A percentile compares a stretch with the other conserved stretches of the same genome.
These are phyloP conservation scores for Acephala macrosclerotiorum DNA, from an alignment of 2,329 filamentous ascomycete species.

Conservation along the genomic window DNA sequence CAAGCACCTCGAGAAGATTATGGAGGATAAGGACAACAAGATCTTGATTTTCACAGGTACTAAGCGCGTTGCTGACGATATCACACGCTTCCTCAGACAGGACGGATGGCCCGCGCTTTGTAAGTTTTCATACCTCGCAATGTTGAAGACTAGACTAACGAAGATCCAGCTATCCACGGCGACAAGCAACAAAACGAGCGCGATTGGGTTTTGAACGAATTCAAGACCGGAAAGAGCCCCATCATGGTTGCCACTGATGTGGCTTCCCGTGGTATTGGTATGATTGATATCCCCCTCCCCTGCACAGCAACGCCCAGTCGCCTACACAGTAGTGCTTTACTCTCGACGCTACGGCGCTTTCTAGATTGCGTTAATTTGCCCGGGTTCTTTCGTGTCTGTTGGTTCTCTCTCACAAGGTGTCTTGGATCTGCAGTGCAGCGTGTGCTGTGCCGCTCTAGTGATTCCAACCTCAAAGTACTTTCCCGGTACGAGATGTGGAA, in stretches of 20 bases:
- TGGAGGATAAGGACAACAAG: constrained; percentile 97
- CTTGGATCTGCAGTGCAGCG: constrained; percentile 84
- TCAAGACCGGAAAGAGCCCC: constrained; percentile 99
- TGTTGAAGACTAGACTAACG: constrained; percentile 55
- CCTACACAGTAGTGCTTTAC: constrained; percentile 78
- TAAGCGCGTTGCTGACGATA: constrained; percentile 97
- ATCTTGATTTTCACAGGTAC: constrained; percentile 91
- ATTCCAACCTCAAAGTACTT: constrained; percentile 76
- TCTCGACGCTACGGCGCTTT: constrained; percentile 88
- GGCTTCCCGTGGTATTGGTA: constrained; percentile 99
- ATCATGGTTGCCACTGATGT: constrained; percentile 99
- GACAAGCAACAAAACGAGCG: constrained; percentile 99
- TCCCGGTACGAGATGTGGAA: constrained; percentile 76
- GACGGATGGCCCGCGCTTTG: constrained; percentile 97
- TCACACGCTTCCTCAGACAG: constrained; percentile 95
- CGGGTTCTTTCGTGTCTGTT: constrained; percentile 84
- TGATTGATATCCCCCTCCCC: constrained; percentile 72
- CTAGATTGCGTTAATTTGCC: constrained; percentile 90
- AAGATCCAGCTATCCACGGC: constrained; percentile 83
- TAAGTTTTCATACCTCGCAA: constrained; percentile 61
- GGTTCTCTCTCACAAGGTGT: constrained; percentile 83
- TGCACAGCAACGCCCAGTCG: constrained; percentile 64
- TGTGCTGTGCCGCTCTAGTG: constrained; percentile 72
- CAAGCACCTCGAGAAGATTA: constrained; percentile 96
- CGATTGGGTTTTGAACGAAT: constrained; percentile 99